These are phyloP conservation scores for Mucor circinelloides DNA, from an alignment of 371 early-diverging fungal species.

Conservation along the genomic window DNA sequence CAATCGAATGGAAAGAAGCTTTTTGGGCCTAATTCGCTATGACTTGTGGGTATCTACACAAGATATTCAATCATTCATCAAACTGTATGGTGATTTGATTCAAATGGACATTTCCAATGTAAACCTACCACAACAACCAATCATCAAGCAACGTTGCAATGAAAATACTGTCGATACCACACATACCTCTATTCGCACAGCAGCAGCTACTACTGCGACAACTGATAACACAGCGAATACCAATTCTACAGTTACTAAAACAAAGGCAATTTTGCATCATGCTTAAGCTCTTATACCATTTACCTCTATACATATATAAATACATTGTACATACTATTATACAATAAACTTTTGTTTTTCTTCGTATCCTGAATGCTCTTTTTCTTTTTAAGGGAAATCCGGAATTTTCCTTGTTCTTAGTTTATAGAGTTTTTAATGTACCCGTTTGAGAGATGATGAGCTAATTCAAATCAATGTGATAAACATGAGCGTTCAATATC, in stretches of 20 bases:
- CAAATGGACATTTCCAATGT: constrained; percentile 14
- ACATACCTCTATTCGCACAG: background rate
- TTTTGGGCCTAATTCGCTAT: constrained; percentile 50
- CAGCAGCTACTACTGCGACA: background rate
- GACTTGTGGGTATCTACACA: constrained; percentile 29
- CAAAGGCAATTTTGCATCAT: constrained; percentile 3
- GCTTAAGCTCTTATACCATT: background rate
- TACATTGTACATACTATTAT: background rate
- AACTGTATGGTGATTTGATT: constrained; percentile 17
- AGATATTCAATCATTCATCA: constrained; percentile 28
- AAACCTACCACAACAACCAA: constrained; percentile 5
- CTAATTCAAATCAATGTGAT: background rate
- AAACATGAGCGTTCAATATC: background rate
- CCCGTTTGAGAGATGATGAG: background rate
- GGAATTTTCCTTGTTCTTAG: background rate
- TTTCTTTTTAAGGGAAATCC: background rate
- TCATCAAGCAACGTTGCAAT: background rate
- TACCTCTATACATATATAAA: background rate
- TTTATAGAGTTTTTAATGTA: background rate
- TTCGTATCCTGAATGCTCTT: background rate
- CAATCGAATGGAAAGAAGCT: constrained; percentile 66
- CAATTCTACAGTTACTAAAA: background rate
- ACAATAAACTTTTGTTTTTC: background rate
- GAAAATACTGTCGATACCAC: background rate
- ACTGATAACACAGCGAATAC: background rate